Evolutionary conservation across 768 basidiomycete species (phyloP).

Genomic region (Panaeolus papilionaceus): DNA sequence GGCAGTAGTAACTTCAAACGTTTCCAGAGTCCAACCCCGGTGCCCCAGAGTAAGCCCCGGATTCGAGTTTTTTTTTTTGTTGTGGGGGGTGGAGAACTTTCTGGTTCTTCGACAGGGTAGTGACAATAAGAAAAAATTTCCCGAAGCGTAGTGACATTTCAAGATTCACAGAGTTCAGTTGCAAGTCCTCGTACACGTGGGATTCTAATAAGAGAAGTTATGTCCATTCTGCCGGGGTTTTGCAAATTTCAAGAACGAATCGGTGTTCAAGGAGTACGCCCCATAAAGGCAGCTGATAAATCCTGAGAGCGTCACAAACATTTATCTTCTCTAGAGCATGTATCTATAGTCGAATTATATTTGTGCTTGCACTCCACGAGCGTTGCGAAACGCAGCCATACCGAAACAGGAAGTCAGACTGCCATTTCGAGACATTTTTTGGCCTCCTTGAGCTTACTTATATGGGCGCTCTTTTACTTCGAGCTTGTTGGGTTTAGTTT

Average conservation of each 20-base stretch:
- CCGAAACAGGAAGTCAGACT: slow-evolving; percentile 8
- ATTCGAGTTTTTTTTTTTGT: background rate
- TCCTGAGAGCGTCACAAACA: too few species aligned
- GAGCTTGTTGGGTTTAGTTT: background rate
- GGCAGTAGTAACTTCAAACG: too few species aligned
- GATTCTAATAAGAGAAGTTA: background rate
- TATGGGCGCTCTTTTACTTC: background rate
- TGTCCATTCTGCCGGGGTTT: background rate
- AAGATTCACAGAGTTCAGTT: background rate
- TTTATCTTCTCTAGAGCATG: too few species aligned
- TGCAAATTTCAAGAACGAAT: background rate
- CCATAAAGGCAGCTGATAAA: too few species aligned
- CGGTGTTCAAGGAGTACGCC: background rate
- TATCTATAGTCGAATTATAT: too few species aligned
- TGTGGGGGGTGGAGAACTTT: slow-evolving; percentile 11
- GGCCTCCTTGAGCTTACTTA: background rate
- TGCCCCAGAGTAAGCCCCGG: background rate
- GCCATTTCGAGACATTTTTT: background rate
- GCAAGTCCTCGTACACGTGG: slow-evolving; percentile 2
- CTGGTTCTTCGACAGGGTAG: background rate
- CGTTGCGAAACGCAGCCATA: background rate
- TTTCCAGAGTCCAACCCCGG: background rate
- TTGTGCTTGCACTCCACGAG: too few species aligned
- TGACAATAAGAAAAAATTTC: background rate
- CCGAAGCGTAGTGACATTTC: background rate